These are phyloP conservation scores for Plasmodium malariae DNA, from an alignment of 169 alveolate genomes.

Conservation along the genomic window DNA sequence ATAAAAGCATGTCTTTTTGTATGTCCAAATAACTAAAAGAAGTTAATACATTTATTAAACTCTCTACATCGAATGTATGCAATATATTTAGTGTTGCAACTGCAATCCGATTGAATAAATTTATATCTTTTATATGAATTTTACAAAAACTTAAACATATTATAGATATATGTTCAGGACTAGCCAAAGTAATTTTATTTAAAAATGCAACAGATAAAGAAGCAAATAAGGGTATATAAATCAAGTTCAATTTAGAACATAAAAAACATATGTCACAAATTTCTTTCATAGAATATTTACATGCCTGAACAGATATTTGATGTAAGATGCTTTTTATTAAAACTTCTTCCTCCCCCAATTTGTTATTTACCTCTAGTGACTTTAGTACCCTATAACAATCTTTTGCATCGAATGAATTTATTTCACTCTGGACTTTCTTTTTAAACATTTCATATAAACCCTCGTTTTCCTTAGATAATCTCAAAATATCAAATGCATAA, in stretches of 20 bases:
- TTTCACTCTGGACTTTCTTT: conserved; percentile 14
- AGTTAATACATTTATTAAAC: conserved; percentile 38
- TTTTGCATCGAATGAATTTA: conserved; percentile 55
- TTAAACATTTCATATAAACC: conserved; percentile 46
- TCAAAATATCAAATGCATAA: conserved; percentile 57
- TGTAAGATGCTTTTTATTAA: conserved; percentile 33
- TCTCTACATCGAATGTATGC: conserved; percentile 50
- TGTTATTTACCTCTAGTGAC: conserved; percentile 66
- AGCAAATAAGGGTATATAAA: conserved; percentile 69
- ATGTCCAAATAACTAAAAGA: conserved; percentile 43
- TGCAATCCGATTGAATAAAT: conserved; percentile 60
- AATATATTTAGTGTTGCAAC: conserved; percentile 60
- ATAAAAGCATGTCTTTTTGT: conserved; percentile 41
- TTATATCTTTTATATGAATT: conserved; percentile 66
- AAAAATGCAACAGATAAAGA: conserved; percentile 62
- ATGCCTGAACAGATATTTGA: conserved; percentile 32
- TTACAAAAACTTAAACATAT: conserved; percentile 69
- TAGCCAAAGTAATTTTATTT: conserved; percentile 68
- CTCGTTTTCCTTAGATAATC: conserved; percentile 42
- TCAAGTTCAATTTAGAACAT: conserved; percentile 50
- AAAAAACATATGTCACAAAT: conserved; percentile 73
- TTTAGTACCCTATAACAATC: conserved; percentile 71
- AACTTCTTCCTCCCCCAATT: conserved; percentile 43
- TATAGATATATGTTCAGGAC: conserved; percentile 46
- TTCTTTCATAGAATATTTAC: conserved; percentile 70